Base-by-base conservation (phyloP, 805 yeast genomes). In the Kregervanrija delftensis region DNA sequence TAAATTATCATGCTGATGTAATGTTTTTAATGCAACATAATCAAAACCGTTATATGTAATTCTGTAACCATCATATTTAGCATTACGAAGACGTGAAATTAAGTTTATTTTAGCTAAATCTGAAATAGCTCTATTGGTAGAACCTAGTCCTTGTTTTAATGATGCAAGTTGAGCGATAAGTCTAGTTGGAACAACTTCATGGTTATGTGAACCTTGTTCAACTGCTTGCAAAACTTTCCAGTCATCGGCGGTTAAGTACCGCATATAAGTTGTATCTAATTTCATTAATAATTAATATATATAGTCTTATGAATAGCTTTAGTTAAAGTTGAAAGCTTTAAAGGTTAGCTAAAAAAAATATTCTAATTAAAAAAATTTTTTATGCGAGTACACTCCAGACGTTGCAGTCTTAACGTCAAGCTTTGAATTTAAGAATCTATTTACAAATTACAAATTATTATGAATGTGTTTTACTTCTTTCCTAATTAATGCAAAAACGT, bases 41-140 rank as follows among this genome's bases (percentile, higher is more conserved):
- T 93, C 99, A 64, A 81, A 86, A 3, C 99, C 99, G 40, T 77
- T 79, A 62, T 84, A 90, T 0, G 96, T 84, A 51, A 93, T 66
- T 53, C 91, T 74, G 67, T 86, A 93, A 11, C 99, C 99, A 61
- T 93, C 99, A 64, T 93, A 91, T 56, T 82, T 87, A 32, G 96
- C 95, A 63, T 93, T 93, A 66, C 96, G 76, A 47, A 88, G 71
- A 50, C 82, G 74, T 1, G 91, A 73, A 17, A 93, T 75, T 42
- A 93, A 68, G 55, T 81, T 88, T 49, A 88, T 67, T 64, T 91
- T 91, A 22, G 98, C 97, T 49, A 93, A 71, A 56, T 86, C 95
- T 11, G 87, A 76, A 35, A 93, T 84, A 17, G 87, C 77, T 56
- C 86, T 74, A 57, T 82, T 81, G 1, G 95, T 86, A 28, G 84